Conservation (phyloP, 2,329 filamentous ascomycete species). For the Calonectria pseudoreteaudii region DNA sequence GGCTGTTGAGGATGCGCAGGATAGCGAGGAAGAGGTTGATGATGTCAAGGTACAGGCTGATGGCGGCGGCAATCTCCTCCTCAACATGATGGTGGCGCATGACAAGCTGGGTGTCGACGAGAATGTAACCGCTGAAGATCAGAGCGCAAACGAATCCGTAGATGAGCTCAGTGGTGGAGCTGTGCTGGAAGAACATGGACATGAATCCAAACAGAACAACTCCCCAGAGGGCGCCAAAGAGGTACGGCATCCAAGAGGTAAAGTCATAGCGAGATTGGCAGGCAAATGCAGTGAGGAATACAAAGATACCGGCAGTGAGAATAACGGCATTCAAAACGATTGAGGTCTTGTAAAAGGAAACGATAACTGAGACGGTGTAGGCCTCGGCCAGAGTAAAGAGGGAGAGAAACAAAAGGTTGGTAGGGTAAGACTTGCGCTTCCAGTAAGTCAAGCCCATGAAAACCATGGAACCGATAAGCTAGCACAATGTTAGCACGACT, state of each 20-base stretch:
- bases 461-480: conserved; percentile 83
- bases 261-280: conserved; percentile 99
- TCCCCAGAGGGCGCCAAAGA: conserved; percentile 91
- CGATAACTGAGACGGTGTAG: conserved; percentile 92
- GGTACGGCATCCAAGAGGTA: conserved; percentile 95
- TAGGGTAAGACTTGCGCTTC: conserved; percentile 96
- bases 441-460: conserved; percentile 92
- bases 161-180: conserved; percentile 83
- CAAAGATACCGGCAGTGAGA: conserved; percentile 86
- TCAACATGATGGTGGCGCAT: conserved; percentile 97
- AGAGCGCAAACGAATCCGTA: conserved; percentile 87
- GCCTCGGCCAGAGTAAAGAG: conserved; percentile 93
- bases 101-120: conserved; percentile 95
- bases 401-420: conserved; percentile 91
- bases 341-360: conserved; percentile 85
- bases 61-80: conserved; percentile 95
- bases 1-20: conserved; percentile 94
- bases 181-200: conserved; percentile 87
- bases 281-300: conserved; percentile 86
- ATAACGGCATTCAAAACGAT: conserved; percentile 92
- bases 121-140: conserved; percentile 93
- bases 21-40: conserved; percentile 98
- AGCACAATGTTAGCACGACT: conserved; percentile 33
- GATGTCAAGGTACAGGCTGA: conserved; percentile 94
- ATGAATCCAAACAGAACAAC: conserved; percentile 95